Percentiles rank a stretch among this genome's conserved stretches.
These are phyloP conservation scores for Zygoascus hellenicus DNA, from an alignment of 1,139 yeast genomes.

Conservation along the genomic window DNA sequence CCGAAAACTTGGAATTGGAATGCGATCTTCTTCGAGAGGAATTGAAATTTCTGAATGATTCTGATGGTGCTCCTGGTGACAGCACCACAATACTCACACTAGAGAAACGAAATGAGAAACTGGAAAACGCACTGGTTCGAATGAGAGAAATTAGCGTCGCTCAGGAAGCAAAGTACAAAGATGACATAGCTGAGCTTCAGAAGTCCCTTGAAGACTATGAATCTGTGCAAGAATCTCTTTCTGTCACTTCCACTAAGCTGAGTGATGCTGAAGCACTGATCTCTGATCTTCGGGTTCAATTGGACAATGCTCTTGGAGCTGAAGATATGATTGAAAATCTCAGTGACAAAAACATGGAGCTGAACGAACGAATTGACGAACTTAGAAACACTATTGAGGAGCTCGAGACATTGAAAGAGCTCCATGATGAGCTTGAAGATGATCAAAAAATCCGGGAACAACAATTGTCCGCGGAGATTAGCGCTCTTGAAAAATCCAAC, in stretches of 20 bases:
- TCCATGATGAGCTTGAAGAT: slow-evolving; percentile 60
- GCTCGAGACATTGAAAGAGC: slow-evolving; percentile 51
- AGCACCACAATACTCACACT: slow-evolving; percentile 30
- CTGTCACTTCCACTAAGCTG: slow-evolving; percentile 33
- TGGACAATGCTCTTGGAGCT: slow-evolving; percentile 35
- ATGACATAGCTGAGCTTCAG: slow-evolving; percentile 36
- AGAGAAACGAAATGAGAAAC: slow-evolving; percentile 39
- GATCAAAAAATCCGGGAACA: slow-evolving; percentile 49
- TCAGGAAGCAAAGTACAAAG: slow-evolving; percentile 38
- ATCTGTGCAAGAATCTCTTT: slow-evolving; percentile 16
- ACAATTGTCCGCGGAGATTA: slow-evolving; percentile 48
- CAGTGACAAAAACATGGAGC: slow-evolving; percentile 48
- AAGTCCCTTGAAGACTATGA: slow-evolving; percentile 16
- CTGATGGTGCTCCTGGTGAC: slow-evolving; percentile 22
- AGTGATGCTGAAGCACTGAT: slow-evolving; percentile 40
- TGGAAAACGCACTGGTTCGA: slow-evolving; percentile 37
- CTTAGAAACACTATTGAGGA: slow-evolving; percentile 47
- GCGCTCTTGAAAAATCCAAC: slow-evolving; percentile 32
- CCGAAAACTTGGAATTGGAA: slow-evolving; percentile 40
- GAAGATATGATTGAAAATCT: slow-evolving; percentile 49
- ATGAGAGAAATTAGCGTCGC: slow-evolving; percentile 36
- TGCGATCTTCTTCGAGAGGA: slow-evolving; percentile 45
- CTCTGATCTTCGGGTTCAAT: slow-evolving; percentile 40
- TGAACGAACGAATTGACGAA: slow-evolving; percentile 38
- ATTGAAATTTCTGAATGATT: slow-evolving; percentile 36